Evolutionary conservation across 164 flowering plant species (phyloP), one percentile per base, ranked within the genome.

Genomic region (Taxillus chinensis): DNA sequence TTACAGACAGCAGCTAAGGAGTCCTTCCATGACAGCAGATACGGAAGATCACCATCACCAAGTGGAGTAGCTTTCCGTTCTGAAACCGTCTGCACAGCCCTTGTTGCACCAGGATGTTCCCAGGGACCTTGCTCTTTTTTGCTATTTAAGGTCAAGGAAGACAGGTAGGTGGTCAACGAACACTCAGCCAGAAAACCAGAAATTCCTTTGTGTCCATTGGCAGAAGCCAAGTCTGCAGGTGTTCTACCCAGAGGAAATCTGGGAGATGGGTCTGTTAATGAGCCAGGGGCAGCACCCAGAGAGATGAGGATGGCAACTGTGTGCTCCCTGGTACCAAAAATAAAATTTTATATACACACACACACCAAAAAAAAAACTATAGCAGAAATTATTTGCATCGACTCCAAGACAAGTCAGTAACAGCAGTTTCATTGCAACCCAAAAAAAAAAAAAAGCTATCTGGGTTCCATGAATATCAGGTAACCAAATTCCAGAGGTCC

Each of bases 161-260:
- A 53, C 50, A 95, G 83, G 41, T 95, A 97, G 53, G 74, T 72
- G 14, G 84, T 79, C 63, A 95, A 70, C 66, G 81, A 83, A 71
- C 83, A 80, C 64, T 95, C 99, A 13, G 96, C 91, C 64, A 95
- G 97, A 86, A 76, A 95, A 57, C 89, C 99, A 10, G 86, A 89
- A 60, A 93, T 68, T 40, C 98, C 98, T 3, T 86, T 84, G 62
- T 77, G 71, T 57, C 92, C 95, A 45, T 71, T 78, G 59, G 65
- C 64, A 13, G 82, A 77, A 39, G 97, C 96, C 61, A 90, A 74
- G 71, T 93, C 98, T 58, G 95, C 86, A 61, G 92, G 89, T 61
- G 82, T 84, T 66, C 62, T 77, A 62, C 98, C 97, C 62, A 80
- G 84, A 62, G 95, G 96, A 58, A 74, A 79, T 59, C 79, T 74